Conservation (phyloP, 257 asterid genomes). For the Striga asiatica region DNA sequence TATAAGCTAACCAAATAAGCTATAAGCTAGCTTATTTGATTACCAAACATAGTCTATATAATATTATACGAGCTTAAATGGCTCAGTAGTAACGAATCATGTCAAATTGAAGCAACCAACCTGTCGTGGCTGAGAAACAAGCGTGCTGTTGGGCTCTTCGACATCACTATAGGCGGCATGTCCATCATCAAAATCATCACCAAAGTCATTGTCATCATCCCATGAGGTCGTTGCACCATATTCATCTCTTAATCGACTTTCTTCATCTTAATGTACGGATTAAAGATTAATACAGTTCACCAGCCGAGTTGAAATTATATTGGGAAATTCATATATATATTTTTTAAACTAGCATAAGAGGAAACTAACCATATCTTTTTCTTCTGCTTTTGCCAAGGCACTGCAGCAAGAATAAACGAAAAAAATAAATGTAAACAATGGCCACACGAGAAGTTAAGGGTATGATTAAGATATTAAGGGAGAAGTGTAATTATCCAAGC, state of each 20-base stretch:
- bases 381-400: constrained; percentile 72
- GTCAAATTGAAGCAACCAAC: constrained; percentile 27
- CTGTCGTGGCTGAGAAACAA: constrained; percentile 97
- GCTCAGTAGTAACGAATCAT: background rate
- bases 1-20: too few relatives aligned
- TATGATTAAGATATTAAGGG: too few relatives aligned
- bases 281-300: background rate
- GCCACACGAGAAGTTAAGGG: background rate
- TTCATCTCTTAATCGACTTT: constrained; percentile 37
- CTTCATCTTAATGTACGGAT: constrained; percentile 27
- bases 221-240: constrained; percentile 52
- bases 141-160: constrained; percentile 51
- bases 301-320: background rate
- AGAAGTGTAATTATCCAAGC: constrained; percentile 3
- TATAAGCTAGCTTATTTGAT: too few relatives aligned
- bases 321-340: background rate
- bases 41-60: too few relatives aligned
- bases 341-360: background rate
- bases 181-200: constrained; percentile 47
- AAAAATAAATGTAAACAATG: constrained; percentile 6
- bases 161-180: constrained; percentile 43
- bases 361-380: constrained; percentile 43
- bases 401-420: constrained; percentile 37
- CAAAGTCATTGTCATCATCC: constrained; percentile 56
- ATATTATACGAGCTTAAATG: too few relatives aligned